phyloP scores from a whole-genome alignment of 768 basidiomycete species.

The Ramaria sp. region DNA sequence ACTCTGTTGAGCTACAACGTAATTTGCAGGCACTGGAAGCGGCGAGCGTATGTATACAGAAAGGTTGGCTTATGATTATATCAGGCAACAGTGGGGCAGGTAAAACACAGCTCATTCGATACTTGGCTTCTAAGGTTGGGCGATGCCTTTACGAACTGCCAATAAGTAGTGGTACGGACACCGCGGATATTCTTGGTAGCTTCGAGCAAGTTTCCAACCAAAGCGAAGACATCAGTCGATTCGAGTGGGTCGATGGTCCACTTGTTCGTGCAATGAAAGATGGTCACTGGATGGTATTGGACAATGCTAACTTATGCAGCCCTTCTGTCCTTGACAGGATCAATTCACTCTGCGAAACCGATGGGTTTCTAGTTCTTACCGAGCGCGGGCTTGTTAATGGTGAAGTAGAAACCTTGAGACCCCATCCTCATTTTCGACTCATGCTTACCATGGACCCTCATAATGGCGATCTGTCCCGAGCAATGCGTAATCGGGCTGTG shows the following conservation, averaged over 20 bases:
- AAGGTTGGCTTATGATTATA: conserved; percentile 84
- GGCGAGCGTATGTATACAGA: conserved; percentile 56
- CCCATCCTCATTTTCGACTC: conserved; percentile 83
- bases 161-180: conserved; percentile 81
- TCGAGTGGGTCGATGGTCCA: conserved; percentile 95
- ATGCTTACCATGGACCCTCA: conserved; percentile 92
- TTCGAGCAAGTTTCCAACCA: conserved; percentile 74
- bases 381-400: conserved; percentile 83
- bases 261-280: conserved; percentile 74
- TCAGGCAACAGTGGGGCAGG: conserved; percentile 66
- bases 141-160: conserved; percentile 57
- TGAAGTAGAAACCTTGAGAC: conserved; percentile 56
- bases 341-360: conserved; percentile 88
- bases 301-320: conserved; percentile 89
- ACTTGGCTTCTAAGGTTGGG: conserved; percentile 63
- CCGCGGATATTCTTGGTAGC: conserved; percentile 87
- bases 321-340: conserved; percentile 93
- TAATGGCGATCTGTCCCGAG: conserved; percentile 87
- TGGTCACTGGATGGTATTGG: conserved; percentile 85
- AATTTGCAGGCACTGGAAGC: conserved; percentile 65
- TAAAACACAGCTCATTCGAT: conserved; percentile 66
- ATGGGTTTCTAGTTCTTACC: conserved; percentile 74
- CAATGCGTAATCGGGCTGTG: conserved; percentile 96
- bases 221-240: conserved; percentile 35
- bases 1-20: conserved; percentile 29